phyloP scores from a whole-genome alignment of 2,329 filamentous ascomycete genomes.

The Blastomyces emzantsi region DNA sequence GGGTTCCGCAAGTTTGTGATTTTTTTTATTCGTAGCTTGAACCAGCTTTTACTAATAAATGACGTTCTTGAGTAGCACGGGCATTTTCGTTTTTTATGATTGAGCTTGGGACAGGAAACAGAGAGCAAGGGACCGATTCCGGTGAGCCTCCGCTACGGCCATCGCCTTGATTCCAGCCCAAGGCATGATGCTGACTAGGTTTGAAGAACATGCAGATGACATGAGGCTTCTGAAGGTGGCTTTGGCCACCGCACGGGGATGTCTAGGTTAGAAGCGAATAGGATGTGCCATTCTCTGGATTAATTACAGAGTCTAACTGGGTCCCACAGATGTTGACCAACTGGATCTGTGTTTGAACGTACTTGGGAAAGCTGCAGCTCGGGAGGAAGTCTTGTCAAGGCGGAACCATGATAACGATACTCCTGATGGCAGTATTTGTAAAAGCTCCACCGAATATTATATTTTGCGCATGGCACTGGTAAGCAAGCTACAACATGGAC shows the following conservation, averaged over 20 bases:
- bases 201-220: slow-evolving; percentile 27
- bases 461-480: slow-evolving; percentile 53
- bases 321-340: slow-evolving; percentile 42
- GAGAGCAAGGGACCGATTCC: slow-evolving; percentile 12
- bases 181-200: background rate
- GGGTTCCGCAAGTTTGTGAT: slow-evolving; percentile 12
- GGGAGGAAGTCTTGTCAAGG: slow-evolving; percentile 33
- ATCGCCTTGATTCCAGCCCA: background rate
- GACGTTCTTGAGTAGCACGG: slow-evolving; percentile 30
- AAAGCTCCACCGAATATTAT: slow-evolving; percentile 50
- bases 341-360: slow-evolving; percentile 50
- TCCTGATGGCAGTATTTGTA: slow-evolving; percentile 16
- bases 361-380: slow-evolving; percentile 56
- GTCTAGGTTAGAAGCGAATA: slow-evolving; percentile 44
- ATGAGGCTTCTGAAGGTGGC: slow-evolving; percentile 57
- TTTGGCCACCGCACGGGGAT: slow-evolving; percentile 55
- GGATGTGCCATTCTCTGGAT: slow-evolving; percentile 20
- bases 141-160: background rate
- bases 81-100: slow-evolving; percentile 60
- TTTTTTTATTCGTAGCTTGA: background rate
- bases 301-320: slow-evolving; percentile 13
- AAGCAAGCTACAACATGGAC: slow-evolving; percentile 39
- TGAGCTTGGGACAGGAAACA: slow-evolving; percentile 40
- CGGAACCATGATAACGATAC: slow-evolving; percentile 12
- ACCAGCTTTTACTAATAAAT: background rate